Percentiles rank a stretch among this genome's conserved stretches.
These are phyloP conservation scores for Cantharellus anzutake DNA, from an alignment of 768 basidiomycete genomes.

Conservation along the genomic window DNA sequence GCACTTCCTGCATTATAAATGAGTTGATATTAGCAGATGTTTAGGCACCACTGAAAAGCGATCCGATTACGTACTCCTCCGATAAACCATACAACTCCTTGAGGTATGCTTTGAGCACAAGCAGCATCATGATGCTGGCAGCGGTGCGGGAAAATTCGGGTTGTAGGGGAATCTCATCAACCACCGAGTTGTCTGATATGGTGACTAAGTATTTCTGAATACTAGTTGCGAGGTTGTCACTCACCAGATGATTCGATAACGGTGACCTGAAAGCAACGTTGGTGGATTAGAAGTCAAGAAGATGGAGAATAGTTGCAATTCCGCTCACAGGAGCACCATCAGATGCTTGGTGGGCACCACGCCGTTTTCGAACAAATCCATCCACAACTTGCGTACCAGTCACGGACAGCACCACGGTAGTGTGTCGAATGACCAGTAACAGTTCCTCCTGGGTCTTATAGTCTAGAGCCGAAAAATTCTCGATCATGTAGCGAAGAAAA, in stretches of 20 bases:
- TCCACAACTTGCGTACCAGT: constrained; percentile 72
- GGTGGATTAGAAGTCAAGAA: no score
- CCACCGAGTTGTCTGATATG: not conserved
- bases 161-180: not conserved
- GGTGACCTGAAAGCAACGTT: not conserved
- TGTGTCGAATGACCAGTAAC: constrained; percentile 59
- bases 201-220: not conserved
- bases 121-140: constrained; percentile 62
- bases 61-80: constrained; percentile 53
- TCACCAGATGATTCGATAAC: not conserved
- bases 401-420: constrained; percentile 58
- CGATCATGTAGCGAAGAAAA: constrained; percentile 83
- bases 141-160: constrained; percentile 24
- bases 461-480: constrained; percentile 81
- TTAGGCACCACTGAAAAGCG: no score
- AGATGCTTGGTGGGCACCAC: not conserved
- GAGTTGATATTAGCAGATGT: not conserved
- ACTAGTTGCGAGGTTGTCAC: not conserved
- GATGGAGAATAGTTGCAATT: no score
- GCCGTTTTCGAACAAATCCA: not conserved
- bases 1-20: constrained; percentile 48
- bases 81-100: constrained; percentile 68
- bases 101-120: constrained; percentile 74
- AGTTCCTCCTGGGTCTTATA: constrained; percentile 94
- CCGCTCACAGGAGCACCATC: no score